Evolutionary conservation across 2,329 filamentous ascomycete genomes (phyloP), one percentile per base, ranked within the genome.

Genomic region (Capronia americana): DNA sequence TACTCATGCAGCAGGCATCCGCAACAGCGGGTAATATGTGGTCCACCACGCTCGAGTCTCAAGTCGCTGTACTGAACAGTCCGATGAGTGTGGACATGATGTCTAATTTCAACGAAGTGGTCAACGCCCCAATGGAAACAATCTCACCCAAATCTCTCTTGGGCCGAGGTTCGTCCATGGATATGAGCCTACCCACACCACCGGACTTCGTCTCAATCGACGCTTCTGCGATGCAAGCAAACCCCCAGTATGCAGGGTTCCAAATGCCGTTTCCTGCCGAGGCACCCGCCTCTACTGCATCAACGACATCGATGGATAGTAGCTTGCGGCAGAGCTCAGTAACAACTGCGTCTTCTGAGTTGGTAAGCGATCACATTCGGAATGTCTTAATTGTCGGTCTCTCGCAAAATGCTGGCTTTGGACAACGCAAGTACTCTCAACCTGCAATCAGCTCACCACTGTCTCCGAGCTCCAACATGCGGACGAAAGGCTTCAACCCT

Each of bases 111-210:
- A 89, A 91, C 65, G 92, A 95, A 70, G 74, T 88, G 76, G 87
- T 93, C 74, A 83, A 91, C 72, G 66, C 65, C 55, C 87, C 86
- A 70, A 86, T 88, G 57, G 88, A 87, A 69, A 91, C 90, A 12
- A 82, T 94, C 65, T 94, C 92, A 67, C 91, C 92, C 56, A 91
- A 93, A 77, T 90, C 90, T 69, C 79, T 91, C 51, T 83, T 87
- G 75, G 87, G 89, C 73, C 90, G 92, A 78, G 88, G 60, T 54
- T 64, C 63, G 11, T 86, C 74, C 84, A 87, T 71, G 76, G 78
- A 77, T 91, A 95, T 77, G 85, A 88, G 71, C 92, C 90, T 96
- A 75, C 90, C 92, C 69, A 91, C 91, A 30, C 90, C 92, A 67
- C 90, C 91, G 69, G 87, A 90, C 67, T 85, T 94, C 82, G 89